Evolutionary conservation across 2,329 filamentous ascomycete genomes (phyloP).

Genomic region (Penicillium sp.): DNA sequence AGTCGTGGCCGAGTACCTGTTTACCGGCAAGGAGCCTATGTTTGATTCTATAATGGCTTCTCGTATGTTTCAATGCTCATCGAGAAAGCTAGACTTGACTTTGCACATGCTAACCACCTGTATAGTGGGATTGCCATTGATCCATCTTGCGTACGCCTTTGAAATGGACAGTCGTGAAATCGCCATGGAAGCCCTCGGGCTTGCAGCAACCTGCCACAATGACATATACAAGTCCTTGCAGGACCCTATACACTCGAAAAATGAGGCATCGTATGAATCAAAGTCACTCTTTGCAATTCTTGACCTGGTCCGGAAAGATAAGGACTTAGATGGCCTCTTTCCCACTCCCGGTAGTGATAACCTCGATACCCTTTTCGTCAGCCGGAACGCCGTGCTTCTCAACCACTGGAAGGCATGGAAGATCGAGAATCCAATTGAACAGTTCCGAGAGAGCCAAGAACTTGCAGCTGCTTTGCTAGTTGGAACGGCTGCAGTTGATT

Average conservation of each 20-base stretch:
- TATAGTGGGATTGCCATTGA: conserved; percentile 85
- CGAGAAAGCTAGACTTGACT: neutral
- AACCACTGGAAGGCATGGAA: conserved; percentile 92
- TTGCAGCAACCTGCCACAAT: conserved; percentile 61
- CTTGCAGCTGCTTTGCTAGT: conserved; percentile 50
- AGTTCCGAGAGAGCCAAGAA: conserved; percentile 69
- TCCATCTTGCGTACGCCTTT: conserved; percentile 90
- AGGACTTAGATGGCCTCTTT: conserved; percentile 67
- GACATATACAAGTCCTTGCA: conserved; percentile 64
- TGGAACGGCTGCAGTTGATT: conserved; percentile 27
- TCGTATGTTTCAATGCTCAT: conserved; percentile 54
- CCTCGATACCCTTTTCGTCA: conserved; percentile 64
- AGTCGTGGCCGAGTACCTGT: conserved; percentile 73
- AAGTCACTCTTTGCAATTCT: conserved; percentile 69
- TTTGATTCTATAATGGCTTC: conserved; percentile 77
- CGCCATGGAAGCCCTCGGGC: conserved; percentile 79
- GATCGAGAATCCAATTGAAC: conserved; percentile 65
- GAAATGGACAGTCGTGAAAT: conserved; percentile 83
- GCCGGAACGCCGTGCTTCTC: conserved; percentile 68
- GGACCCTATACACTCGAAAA: conserved; percentile 64
- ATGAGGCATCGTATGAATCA: conserved; percentile 58
- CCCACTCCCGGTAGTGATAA: conserved; percentile 59
- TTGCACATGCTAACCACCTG: conserved; percentile 26
- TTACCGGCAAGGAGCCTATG: conserved; percentile 65
- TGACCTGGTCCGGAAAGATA: conserved; percentile 65